Base-by-base conservation (phyloP, 352 stramenopile genomes). In the Aphanomyces invadans region DNA sequence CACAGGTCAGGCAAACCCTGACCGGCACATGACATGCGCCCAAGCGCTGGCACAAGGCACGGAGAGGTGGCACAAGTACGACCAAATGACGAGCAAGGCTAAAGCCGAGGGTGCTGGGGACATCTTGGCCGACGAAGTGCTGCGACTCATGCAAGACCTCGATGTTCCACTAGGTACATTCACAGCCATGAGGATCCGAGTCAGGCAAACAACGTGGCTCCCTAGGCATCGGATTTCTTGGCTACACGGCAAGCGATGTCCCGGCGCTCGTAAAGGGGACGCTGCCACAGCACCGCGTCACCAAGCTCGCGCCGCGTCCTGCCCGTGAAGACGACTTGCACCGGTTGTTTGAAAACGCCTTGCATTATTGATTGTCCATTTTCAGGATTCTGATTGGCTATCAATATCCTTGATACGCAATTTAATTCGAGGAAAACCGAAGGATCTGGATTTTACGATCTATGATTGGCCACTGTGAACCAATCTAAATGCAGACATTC, bases 231-330 rank as follows among this genome's bases (percentile, higher is more conserved):
- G 68, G 65, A 33, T 60, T 49, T 19, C 59, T 81, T 25, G 76
- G 76, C 61, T 81, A 83, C 45, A 65, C 38, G 31, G 61, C 71
- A 25, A 36, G 49, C 12, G 73, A 80, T 52, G 70, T 81, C 55
- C 70, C 74, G 36, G 69, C 62, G 29, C 53, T 82, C 33, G 75
- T 75, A 1, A 62, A 73, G 61, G 71, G 73, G 23, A 82, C 73
- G 39, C 59, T 80, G 51, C 75, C 73, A 26, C 73, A 80, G 57
- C 73, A 79, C 63, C 70, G 75, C 49, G 75, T 82, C 11, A 79
- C 72, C 36, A 80, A 80, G 56, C 44, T 80, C 3, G 71, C 69
- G 26, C 76, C 76, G 17, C 70, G 74, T 32, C 69, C 73, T 5
- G 75, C 78, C 33, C 71, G 69, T n/a, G 51, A 70, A 32, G 55